These are phyloP conservation scores for Amanita jacksonii DNA, from an alignment of 768 basidiomycete species.

Conservation along the genomic window DNA sequence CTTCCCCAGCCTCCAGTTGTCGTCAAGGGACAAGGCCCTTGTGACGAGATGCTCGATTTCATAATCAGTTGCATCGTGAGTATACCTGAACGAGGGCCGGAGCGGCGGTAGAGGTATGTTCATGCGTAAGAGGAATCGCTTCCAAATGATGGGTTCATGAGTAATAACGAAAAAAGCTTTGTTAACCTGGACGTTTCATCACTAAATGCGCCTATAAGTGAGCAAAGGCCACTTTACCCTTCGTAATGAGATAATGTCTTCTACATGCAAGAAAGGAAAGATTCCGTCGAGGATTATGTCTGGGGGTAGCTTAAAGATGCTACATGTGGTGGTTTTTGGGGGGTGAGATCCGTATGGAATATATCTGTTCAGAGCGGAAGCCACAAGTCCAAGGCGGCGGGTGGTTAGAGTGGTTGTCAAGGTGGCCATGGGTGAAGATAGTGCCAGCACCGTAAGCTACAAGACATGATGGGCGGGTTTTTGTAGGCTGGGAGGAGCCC, in stretches of 20 bases:
- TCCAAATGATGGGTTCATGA: slow-evolving; percentile 63
- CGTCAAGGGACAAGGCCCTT: slow-evolving; percentile 48
- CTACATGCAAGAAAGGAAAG: slow-evolving; percentile 31
- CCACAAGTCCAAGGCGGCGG: neutral
- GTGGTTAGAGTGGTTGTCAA: neutral
- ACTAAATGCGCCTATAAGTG: neutral
- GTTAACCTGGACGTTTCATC: slow-evolving; percentile 34
- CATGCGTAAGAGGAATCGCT: slow-evolving; percentile 45
- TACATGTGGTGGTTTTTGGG: slow-evolving; percentile 12
- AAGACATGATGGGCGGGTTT: neutral
- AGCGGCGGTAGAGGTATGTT: slow-evolving; percentile 50
- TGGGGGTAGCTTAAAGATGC: slow-evolving; percentile 23
- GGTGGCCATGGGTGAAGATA: neutral
- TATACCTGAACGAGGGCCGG: slow-evolving; percentile 47
- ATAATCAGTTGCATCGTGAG: slow-evolving; percentile 24
- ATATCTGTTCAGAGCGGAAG: slow-evolving; percentile 14
- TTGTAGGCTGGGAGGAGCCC: neutral
- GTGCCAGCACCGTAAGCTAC: neutral
- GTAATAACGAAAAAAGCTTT: slow-evolving; percentile 53
- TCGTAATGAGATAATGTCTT: slow-evolving; percentile 39
- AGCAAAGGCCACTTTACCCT: slow-evolving; percentile 22
- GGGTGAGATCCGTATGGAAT: slow-evolving; percentile 14
- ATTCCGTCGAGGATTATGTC: slow-evolving; percentile 36
- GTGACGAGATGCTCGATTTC: slow-evolving; percentile 52
- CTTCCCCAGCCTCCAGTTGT: slow-evolving; percentile 41